These are phyloP conservation scores for Candida tammaniensis DNA, from an alignment of 805 yeast species.

Conservation along the genomic window DNA sequence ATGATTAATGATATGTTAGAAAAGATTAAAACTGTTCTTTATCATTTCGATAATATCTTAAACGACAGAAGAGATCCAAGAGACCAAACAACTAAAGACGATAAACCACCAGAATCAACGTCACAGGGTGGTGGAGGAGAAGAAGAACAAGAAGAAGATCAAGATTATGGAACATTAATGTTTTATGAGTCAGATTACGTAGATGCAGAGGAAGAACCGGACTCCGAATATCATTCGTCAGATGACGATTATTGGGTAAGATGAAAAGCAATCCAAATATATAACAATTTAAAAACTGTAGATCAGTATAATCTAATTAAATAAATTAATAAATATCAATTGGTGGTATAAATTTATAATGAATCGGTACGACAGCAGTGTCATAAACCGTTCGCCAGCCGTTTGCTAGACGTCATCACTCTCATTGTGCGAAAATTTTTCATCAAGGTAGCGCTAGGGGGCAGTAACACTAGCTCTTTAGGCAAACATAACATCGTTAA, in stretches of 20 bases:
- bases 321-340: no score
- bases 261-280: background rate
- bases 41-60: slow-evolving; percentile 12
- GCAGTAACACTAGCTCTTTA: no score
- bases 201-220: slow-evolving; percentile 16
- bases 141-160: slow-evolving; percentile 19
- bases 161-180: slow-evolving; percentile 25
- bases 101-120: slow-evolving; percentile 1
- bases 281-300: no score
- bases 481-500: no score
- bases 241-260: slow-evolving; percentile 12
- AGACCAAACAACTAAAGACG: background rate
- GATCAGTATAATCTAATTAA: no score
- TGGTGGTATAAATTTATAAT: background rate
- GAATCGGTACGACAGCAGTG: background rate
- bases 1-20: slow-evolving; percentile 32
- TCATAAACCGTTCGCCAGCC: background rate
- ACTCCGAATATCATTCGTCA: slow-evolving; percentile 5
- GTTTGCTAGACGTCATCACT: background rate
- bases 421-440: slow-evolving; percentile 2
- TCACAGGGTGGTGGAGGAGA: background rate
- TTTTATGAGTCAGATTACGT: slow-evolving; percentile 24
- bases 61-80: no score
- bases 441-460: background rate
- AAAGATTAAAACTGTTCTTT: slow-evolving; percentile 18